Evolutionary conservation across 2,329 filamentous ascomycete genomes (phyloP), one percentile per base, ranked within the genome.

Genomic region (Aspergillus pseudoterreus): DNA sequence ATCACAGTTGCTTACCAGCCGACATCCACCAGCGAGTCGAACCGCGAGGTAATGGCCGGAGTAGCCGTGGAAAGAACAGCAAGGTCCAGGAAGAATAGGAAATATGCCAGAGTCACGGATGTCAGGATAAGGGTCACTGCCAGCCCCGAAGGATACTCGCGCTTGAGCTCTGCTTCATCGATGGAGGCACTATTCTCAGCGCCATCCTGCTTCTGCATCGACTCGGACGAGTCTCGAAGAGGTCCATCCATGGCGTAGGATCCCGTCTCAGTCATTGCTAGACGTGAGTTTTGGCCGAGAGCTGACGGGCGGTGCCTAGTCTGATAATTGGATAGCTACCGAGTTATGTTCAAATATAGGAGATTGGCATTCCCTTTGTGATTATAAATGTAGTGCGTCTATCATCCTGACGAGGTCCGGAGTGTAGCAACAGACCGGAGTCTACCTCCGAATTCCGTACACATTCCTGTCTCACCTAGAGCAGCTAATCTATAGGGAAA

Each of bases 71-170:
- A 63, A 19, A 63, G 55, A 21, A 63, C 19, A 14, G 41, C 41
- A 27, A 43, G 41, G 21, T 43, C 41, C 11, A 63, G 57, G 45
- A 63, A 61, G 36, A 63, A 57, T 8, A 63, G 48, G 19, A 60
- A 63, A 53, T 62, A 62, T 24, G 57, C 53, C 45, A 63, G 32
- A 8, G 59, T 63, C n/a, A 61, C 56, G 15, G 58, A 55, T n/a
- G 52, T 56, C 3, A 63, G 54, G 11, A 63, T 63, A 14, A 57
- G 47, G 2, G 55, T 49, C 5, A 63, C 32, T 4, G 53, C 5
- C 4, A 60, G 44, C 10, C 58, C 57, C 0, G 58, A 46, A 19
- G 60, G 55, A 43, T 62, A 61, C 24, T 60, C 17, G 46, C 42
- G 12, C 42, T 57, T 58, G 52, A 32, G 35, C 35, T 60, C 59